Conservation (phyloP, 140 eudicot species). For the Senecio squalidus region DNA sequence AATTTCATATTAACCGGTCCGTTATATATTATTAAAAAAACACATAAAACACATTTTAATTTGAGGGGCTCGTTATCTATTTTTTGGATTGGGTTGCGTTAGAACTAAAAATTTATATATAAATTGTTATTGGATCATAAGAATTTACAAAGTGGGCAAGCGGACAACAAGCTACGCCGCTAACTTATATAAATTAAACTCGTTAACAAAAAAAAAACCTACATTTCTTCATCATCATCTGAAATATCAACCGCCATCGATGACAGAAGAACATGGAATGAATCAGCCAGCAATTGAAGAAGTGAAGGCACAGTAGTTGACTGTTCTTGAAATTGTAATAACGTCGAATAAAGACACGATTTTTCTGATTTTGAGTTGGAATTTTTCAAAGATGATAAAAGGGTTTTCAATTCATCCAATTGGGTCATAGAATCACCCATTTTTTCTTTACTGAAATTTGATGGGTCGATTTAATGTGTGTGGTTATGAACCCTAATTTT, state of each 20-base stretch:
- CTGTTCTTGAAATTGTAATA: constrained; percentile 57
- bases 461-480: neutral
- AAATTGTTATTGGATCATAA: too few relatives aligned
- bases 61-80: too few relatives aligned
- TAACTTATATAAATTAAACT: neutral
- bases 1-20: too few relatives aligned
- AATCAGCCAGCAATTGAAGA: constrained; percentile 40
- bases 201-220: constrained; percentile 1
- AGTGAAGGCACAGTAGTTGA: constrained; percentile 34
- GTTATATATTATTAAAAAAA: too few relatives aligned
- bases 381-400: constrained; percentile 23
- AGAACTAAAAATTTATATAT: too few relatives aligned
- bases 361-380: constrained; percentile 34
- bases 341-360: constrained; percentile 54
- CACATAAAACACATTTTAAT: too few relatives aligned
- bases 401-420: constrained; percentile 44
- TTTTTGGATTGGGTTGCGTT: too few relatives aligned
- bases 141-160: too few relatives aligned
- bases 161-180: too few relatives aligned
- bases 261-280: constrained; percentile 33
- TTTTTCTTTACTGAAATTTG: neutral
- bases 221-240: constrained; percentile 73
- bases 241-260: constrained; percentile 38
- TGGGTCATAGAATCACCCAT: constrained; percentile 48
- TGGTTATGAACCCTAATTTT: constrained; percentile 29